These are phyloP conservation scores for Tilletia horrida DNA, from an alignment of 1,284 basidiomycete species.

Conservation along the genomic window DNA sequence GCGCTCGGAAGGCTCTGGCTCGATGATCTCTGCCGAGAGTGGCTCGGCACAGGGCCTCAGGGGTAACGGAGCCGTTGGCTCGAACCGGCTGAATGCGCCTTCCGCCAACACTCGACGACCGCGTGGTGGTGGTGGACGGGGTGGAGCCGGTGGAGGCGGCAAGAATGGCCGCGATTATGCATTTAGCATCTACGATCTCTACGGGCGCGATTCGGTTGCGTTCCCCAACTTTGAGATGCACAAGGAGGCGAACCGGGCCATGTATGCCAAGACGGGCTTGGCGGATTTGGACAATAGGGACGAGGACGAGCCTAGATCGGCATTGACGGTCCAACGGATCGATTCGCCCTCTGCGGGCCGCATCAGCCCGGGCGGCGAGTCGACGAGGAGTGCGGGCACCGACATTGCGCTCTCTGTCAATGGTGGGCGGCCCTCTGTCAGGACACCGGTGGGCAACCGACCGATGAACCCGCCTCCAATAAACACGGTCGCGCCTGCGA, in stretches of 20 bases:
- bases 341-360: conserved; percentile 6
- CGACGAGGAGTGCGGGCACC: neutral
- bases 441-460: neutral
- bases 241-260: conserved; percentile 16
- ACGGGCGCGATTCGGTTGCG: conserved; percentile 49
- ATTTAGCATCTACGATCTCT: conserved; percentile 50
- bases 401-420: neutral
- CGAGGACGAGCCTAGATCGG: neutral
- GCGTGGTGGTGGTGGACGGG: neutral
- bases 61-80: neutral
- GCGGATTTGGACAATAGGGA: neutral
- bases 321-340: conserved; percentile 15
- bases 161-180: conserved; percentile 39
- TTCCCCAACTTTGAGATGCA: conserved; percentile 49
- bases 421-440: neutral
- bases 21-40: neutral
- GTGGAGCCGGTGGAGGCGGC: conserved; percentile 15
- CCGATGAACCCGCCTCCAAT: conserved; percentile 13
- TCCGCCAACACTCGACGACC: neutral
- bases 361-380: neutral
- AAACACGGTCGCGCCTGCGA: neutral
- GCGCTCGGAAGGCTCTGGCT: conserved; percentile 5
- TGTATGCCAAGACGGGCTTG: conserved; percentile 4
- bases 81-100: neutral
- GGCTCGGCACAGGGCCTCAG: conserved; percentile 9